Evolutionary conservation across 1,284 basidiomycete genomes (phyloP), one percentile per base, ranked within the genome.

Genomic region (Fomitopsis schrenkii): DNA sequence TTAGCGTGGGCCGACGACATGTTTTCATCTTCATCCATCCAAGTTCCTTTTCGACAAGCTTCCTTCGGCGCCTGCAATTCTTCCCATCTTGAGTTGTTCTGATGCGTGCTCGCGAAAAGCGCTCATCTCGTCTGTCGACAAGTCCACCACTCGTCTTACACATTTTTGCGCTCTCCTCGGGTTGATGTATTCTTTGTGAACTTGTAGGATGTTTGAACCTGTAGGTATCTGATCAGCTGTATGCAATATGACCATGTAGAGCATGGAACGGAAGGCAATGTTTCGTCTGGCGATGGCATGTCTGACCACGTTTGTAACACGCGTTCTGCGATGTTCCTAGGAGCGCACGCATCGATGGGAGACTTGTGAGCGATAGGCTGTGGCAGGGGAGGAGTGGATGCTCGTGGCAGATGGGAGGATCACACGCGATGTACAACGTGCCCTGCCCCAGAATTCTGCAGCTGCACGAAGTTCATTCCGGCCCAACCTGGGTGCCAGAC

Each of bases 1-100:
- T 50, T 33, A 33, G 48, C 48, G 48, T 50, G 48, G 48, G 15
- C 48, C 48, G 48, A 50, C 61, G 72, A 67, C 1, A 93, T 80
- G 63, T 82, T 80, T 38, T 83, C 83, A 59, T 90, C 86, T 41
- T 80, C 79, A 94, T 87, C 6, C 93, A 76, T 86, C 87, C 93
- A 53, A 80, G 73, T 57, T 80, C 78, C 57, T 75, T 73, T 26
- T 82, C 78, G 66, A 72, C 71, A 57, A 73, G 71, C 59, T 60
- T 6, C 28, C 26, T 15, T 17, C 28, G 28, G 48, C 30, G 12
- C 48, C 28, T 33, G 6, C 12, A 12, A 26, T 15, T 33, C 28
- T 17, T 30, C 30, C 45, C 19, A 50, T 50, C 48, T 50, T 50
- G 48, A 48, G 45, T n/a, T 22, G 45, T 50, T 50, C 48, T 33